These are phyloP conservation scores for Ceratocystis cubensis DNA, from an alignment of 2,329 filamentous ascomycete genomes.

Conservation along the genomic window DNA sequence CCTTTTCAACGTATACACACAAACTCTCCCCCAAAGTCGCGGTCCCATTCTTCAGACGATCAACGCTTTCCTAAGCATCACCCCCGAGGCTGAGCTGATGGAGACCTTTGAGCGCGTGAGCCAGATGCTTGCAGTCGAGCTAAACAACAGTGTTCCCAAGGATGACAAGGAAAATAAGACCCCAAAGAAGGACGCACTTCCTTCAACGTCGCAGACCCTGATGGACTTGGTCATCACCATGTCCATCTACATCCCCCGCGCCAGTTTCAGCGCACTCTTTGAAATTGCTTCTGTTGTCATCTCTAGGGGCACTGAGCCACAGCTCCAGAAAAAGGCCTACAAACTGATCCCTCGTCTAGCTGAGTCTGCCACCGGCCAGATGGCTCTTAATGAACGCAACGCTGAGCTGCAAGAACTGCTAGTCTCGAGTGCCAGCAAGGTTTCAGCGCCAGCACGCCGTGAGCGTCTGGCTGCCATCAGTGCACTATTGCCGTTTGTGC, in stretches of 20 bases:
- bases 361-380: constrained; percentile 62
- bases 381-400: constrained; percentile 64
- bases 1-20: constrained; percentile 97
- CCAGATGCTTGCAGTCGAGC: constrained; percentile 62
- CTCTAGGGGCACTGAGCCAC: constrained; percentile 68
- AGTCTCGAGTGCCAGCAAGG: constrained; percentile 67
- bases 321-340: constrained; percentile 97
- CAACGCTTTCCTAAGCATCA: constrained; percentile 86
- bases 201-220: constrained; percentile 82
- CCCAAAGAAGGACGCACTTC: constrained; percentile 54
- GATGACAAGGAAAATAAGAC: constrained; percentile 54
- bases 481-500: constrained; percentile 67
- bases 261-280: constrained; percentile 76
- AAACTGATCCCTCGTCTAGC: constrained; percentile 88
- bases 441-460: constrained; percentile 70
- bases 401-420: constrained; percentile 72
- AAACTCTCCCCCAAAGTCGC: constrained; percentile 84
- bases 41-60: constrained; percentile 88
- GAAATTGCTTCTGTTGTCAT: constrained; percentile 75
- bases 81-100: constrained; percentile 62
- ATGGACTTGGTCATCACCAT: constrained; percentile 97
- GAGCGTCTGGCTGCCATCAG: constrained; percentile 76
- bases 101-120: constrained; percentile 83
- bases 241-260: constrained; percentile 77
- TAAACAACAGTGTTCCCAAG: constrained; percentile 41